These are phyloP conservation scores for Debaryomyces prosopidis DNA, from an alignment of 805 yeast species.

Conservation along the genomic window DNA sequence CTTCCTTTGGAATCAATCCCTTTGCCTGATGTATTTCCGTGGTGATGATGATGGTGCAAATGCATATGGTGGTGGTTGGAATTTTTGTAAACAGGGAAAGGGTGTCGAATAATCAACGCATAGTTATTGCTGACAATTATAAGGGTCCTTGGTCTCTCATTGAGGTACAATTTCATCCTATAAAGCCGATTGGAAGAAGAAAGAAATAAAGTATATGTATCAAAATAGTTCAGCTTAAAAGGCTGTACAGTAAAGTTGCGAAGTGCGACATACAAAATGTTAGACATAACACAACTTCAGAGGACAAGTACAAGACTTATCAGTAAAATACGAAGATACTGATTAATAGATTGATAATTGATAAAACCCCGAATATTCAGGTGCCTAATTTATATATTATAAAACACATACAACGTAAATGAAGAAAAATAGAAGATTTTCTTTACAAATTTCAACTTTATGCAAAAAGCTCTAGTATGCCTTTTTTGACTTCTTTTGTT, in stretches of 20 bases:
- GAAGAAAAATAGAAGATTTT: too few species aligned
- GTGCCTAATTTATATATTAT: too few species aligned
- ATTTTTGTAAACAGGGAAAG: conserved; percentile 28
- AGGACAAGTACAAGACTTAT: too few species aligned
- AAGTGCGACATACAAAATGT: too few species aligned
- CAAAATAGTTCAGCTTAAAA: too few species aligned
- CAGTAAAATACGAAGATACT: too few species aligned
- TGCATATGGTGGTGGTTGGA: conserved; percentile 12
- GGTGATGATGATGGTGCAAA: conserved; percentile 21
- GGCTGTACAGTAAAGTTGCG: too few species aligned
- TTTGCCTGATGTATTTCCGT: conserved; percentile 14
- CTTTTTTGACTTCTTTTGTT: conserved; percentile 33
- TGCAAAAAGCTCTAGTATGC: conserved; percentile 10
- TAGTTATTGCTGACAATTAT: conserved; percentile 57
- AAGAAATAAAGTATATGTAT: background rate
- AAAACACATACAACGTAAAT: too few species aligned
- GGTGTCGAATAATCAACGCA: conserved; percentile 61
- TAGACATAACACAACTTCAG: too few species aligned
- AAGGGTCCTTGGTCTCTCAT: conserved; percentile 66
- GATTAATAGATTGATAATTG: too few species aligned
- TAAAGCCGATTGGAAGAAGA: background rate
- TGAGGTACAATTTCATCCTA: conserved; percentile 61
- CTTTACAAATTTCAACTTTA: too few species aligned
- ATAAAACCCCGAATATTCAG: too few species aligned
- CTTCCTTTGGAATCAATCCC: conserved; percentile 1